These are phyloP conservation scores for Scheffersomyces illinoinensis DNA, from an alignment of 1,139 yeast species.

Conservation along the genomic window DNA sequence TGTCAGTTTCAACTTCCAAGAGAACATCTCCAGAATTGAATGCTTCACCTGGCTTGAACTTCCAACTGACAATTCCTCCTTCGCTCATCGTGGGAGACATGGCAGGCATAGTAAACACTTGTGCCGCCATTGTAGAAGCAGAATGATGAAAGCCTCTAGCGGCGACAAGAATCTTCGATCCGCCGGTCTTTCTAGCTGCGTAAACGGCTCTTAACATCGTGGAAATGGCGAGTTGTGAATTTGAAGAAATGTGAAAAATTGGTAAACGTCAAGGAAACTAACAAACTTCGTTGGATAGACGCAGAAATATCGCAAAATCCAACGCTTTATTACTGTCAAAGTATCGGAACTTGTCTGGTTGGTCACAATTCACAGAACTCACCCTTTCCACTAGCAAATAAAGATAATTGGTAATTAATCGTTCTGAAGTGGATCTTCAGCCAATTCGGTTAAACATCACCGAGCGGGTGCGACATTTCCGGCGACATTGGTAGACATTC, in stretches of 20 bases:
- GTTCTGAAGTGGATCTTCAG: slow-evolving; percentile 1
- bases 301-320: background rate
- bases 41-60: slow-evolving; percentile 75
- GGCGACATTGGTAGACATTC: slow-evolving; percentile 1
- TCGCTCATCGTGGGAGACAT: slow-evolving; percentile 99
- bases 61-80: slow-evolving; percentile 97
- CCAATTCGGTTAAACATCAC: slow-evolving; percentile 1
- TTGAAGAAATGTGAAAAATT: background rate
- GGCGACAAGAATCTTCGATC: slow-evolving; percentile 6
- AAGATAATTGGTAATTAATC: background rate
- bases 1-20: slow-evolving; percentile 89
- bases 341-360: background rate
- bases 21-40: slow-evolving; percentile 85
- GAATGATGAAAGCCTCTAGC: slow-evolving; percentile 18
- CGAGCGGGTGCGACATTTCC: slow-evolving; percentile 24
- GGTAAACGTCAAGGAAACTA: background rate
- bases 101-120: slow-evolving; percentile 89
- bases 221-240: background rate
- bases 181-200: slow-evolving; percentile 8
- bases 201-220: slow-evolving; percentile 17
- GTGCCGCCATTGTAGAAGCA: slow-evolving; percentile 40
- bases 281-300: slow-evolving; percentile 1
- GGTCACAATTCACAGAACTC: background rate
- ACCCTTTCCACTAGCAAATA: background rate
- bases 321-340: background rate